Conservation (phyloP, 2,329 filamentous ascomycete species). For the Beauveria medogensis region DNA sequence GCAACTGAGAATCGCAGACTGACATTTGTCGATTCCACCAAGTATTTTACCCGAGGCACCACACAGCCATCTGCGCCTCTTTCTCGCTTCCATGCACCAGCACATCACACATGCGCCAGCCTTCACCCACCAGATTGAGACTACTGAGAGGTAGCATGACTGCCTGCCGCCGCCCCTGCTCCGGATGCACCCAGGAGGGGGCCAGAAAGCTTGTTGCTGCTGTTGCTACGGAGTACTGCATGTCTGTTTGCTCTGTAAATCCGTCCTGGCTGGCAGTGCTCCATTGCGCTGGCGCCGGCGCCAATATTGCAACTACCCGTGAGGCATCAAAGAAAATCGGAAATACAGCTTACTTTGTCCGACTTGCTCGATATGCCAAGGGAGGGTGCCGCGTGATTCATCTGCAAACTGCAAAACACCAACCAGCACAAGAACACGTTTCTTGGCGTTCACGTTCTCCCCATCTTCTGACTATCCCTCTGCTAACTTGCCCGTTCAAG, state of each 20-base stretch:
- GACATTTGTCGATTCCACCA: too few species aligned
- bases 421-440: not conserved
- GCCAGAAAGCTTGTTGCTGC: constrained; percentile 6
- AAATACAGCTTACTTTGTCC: too few species aligned
- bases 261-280: not conserved
- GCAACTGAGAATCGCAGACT: too few species aligned
- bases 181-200: not conserved
- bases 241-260: not conserved
- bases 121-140: not conserved
- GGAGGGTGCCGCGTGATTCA: too few species aligned
- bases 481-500: not conserved
- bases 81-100: not conserved
- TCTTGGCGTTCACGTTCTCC: not conserved
- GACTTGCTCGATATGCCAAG: not conserved
- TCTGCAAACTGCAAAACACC: not conserved
- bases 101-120: not conserved
- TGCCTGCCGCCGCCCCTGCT: not conserved
- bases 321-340: not conserved
- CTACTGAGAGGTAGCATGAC: not conserved
- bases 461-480: not conserved
- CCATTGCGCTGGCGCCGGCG: not conserved
- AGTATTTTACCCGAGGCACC: not conserved
- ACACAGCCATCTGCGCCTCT: not conserved
- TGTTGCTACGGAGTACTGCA: not conserved
- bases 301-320: not conserved